Base-by-base conservation (phyloP, 108 stramenopile genomes). In the Schizochytrium sp. region DNA sequence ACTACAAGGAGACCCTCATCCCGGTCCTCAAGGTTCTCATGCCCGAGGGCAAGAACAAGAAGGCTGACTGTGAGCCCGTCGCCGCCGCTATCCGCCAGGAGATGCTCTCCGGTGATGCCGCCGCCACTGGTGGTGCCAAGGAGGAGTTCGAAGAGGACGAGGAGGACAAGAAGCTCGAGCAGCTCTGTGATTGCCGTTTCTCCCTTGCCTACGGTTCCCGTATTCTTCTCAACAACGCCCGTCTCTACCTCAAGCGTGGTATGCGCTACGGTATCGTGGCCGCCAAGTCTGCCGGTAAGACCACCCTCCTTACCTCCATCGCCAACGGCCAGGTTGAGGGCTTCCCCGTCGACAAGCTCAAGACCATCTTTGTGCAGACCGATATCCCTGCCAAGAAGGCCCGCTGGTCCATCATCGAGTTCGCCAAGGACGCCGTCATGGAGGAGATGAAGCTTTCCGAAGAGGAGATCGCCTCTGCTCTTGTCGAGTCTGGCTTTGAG, bases 141-240 rank as follows among this genome's bases (percentile, higher is more conserved):
- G 94, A 91, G 53, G 96, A 97, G 56, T 96, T 97, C 56, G 97
- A 97, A 13, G 97, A 97, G 87, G 98, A 96, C 12, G 98, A 99
- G 7, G 99, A 99, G 61, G 97, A 98, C 47, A 92, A 93, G 40
- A 92, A 91, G 90, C 97, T 97, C 87, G 98, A 99, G 92, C 97
- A 98, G 88, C 94, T 99, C 47, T 99, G 98, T 93, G 98, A 99
- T 96, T 98, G 98, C 93, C 95, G 96, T 83, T 99, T 99, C 94
- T 98, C 99, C 57, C 95, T 99, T 72, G 99, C 99, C 15, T 99
- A 99, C 95, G 99, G 98, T 93, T 98, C 99, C 89, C 98, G 98
- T 93, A 98, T 99, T 93, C 96, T 99, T 72, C 96, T 99, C 49
- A 97, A 99, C 97, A 99, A 99, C 95, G 98, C 99, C 72, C 97